Conservation (phyloP, 176 grass and related monocot species). For the Areca catechu region DNA sequence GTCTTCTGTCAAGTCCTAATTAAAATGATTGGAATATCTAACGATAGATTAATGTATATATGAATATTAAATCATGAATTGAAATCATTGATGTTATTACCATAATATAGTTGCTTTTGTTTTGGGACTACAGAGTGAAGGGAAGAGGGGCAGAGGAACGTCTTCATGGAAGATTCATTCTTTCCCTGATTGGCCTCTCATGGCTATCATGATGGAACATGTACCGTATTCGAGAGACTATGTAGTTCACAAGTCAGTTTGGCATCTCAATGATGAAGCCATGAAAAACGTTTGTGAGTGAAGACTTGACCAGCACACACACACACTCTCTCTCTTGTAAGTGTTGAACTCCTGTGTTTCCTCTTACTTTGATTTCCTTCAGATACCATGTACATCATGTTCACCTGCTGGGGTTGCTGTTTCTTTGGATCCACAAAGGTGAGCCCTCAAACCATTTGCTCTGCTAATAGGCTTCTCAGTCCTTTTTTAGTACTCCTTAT, state of each 20-base stretch:
- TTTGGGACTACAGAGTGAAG: slow-evolving; percentile 7
- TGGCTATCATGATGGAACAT: slow-evolving; percentile 79
- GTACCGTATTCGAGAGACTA: slow-evolving; percentile 54
- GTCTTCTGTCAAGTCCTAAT: too few relatives aligned
- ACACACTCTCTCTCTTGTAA: background rate
- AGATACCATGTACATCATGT: slow-evolving; percentile 90
- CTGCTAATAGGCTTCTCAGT: background rate
- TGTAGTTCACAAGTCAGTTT: slow-evolving; percentile 77
- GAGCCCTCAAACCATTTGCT: slow-evolving; percentile 3
- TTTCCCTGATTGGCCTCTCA: slow-evolving; percentile 70
- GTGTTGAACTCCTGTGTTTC: background rate
- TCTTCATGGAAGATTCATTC: slow-evolving; percentile 37
- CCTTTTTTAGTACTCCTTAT: background rate
- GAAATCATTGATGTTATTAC: too few relatives aligned
- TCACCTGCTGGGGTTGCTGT: slow-evolving; percentile 73
- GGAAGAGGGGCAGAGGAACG: slow-evolving; percentile 16
- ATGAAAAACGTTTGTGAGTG: slow-evolving; percentile 84
- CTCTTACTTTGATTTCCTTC: background rate
- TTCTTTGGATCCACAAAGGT: slow-evolving; percentile 86
- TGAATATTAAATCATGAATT: too few relatives aligned
- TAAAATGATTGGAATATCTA: too few relatives aligned
- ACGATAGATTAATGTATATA: too few relatives aligned
- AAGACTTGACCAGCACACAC: background rate
- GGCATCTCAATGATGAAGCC: slow-evolving; percentile 64
- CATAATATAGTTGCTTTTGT: too few relatives aligned